These are phyloP conservation scores for Spathaspora passalidarum DNA, from an alignment of 805 yeast genomes.

Conservation along the genomic window DNA sequence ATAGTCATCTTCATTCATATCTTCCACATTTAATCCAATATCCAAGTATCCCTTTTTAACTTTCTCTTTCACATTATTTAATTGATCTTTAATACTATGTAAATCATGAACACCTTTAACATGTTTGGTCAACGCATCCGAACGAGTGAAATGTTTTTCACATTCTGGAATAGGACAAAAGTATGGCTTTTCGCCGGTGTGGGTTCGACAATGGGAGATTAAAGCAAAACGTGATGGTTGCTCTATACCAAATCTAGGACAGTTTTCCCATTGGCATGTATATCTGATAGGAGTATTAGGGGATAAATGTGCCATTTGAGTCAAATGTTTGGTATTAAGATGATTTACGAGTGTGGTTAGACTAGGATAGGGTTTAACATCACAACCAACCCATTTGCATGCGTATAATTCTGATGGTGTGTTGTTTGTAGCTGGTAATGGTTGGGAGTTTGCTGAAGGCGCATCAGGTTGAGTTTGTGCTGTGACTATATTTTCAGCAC, in stretches of 20 bases:
- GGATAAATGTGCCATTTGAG: constrained; percentile 13
- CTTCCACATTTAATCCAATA: constrained; percentile 19
- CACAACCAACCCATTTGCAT: constrained; percentile 36
- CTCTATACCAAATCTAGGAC: constrained; percentile 48
- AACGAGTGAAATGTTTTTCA: constrained; percentile 52
- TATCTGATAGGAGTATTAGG: constrained; percentile 32
- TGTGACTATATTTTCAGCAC: background rate
- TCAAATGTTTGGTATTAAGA: constrained; percentile 27
- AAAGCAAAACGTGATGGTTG: constrained; percentile 58
- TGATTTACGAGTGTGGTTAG: constrained; percentile 31
- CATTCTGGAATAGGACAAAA: constrained; percentile 69
- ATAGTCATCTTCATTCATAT: constrained; percentile 27
- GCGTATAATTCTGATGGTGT: constrained; percentile 8
- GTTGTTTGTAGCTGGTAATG: constrained; percentile 1
- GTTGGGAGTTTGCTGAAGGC: background rate
- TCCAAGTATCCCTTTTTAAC: constrained; percentile 27
- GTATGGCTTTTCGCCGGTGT: constrained; percentile 66
- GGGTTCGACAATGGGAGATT: constrained; percentile 60
- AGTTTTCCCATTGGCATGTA: constrained; percentile 61
- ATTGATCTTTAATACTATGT: constrained; percentile 35
- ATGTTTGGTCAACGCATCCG: constrained; percentile 65
- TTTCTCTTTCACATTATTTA: constrained; percentile 26
- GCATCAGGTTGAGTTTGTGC: background rate
- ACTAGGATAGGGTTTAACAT: constrained; percentile 13
- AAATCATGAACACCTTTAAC: constrained; percentile 58